Evolutionary conservation across 176 grass and related monocot species (phyloP), one percentile per base, ranked within the genome.

Genomic region (Aegilops longissima): DNA sequence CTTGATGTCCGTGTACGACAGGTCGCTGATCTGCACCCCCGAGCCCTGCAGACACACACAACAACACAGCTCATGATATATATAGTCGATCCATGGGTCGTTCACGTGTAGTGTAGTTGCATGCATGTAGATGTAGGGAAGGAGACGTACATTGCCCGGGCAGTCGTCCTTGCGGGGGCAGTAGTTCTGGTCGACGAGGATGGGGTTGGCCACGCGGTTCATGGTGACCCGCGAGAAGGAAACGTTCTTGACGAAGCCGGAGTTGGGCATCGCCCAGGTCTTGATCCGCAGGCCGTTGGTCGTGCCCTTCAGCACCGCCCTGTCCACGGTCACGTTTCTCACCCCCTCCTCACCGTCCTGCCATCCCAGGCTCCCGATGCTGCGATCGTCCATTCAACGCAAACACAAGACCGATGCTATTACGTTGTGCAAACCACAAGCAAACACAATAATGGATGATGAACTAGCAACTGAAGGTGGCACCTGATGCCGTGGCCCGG

Each of bases 171-270:
- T 64, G 82, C 80, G 42, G 21, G 91, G 93, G 70, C 93, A 95
- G 91, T 95, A 95, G 80, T 87, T 93, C 71, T 95, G 93, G 59
- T 95, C 86, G 47, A 95, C 18, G 62, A 95, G 8, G 80, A 95
- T 87, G 21, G 91, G 91, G 35, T 91, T 91, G 20, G 77, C 11
- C 30, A 93, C 94, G 29, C 67, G 66, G 33, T 64, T 42, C 94
- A 95, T 91, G 36, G 86, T 45, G 52, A 84, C 65, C 14, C 79
- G 24, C 8, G 77, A 3, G 54, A 95, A 93, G 18, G 23, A n/a
- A 6, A 93, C 83, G 40, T 36, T 63, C 1, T 54, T 20, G 29
- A 95, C 93, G 14, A 4, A 77, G 9, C 93, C 91, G 12, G 23
- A 11, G 86, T 78, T 65, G 1, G 83, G 93, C 64, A 36, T 87